Evolutionary conservation across 768 basidiomycete genomes (phyloP).

Genomic region (Kwoniella europaea): DNA sequence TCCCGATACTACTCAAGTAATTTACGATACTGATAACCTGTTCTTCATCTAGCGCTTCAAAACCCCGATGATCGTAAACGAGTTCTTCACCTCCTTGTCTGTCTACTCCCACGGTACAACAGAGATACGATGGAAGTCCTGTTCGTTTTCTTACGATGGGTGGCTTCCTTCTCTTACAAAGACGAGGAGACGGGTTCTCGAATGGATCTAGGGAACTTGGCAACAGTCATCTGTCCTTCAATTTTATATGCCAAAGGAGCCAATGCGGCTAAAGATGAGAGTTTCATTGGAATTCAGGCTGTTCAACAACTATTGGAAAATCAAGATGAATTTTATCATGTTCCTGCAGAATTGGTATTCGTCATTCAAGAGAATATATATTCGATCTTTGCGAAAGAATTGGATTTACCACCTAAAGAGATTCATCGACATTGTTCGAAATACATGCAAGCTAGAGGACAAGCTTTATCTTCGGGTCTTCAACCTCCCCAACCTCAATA

Average conservation of each 20-base stretch:
- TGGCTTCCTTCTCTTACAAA: conserved; percentile 97
- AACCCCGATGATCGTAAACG: conserved; percentile 77
- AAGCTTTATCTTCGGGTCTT: neutral
- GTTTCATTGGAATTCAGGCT: conserved; percentile 84
- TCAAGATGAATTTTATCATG: conserved; percentile 95
- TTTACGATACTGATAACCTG: neutral
- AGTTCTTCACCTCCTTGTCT: conserved; percentile 79
- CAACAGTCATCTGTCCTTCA: conserved; percentile 97
- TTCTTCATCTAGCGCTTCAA: conserved; percentile 65
- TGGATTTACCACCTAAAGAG: conserved; percentile 91
- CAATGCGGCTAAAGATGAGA: conserved; percentile 88
- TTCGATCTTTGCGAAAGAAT: conserved; percentile 75
- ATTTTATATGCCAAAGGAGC: conserved; percentile 85
- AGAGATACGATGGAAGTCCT: conserved; percentile 97
- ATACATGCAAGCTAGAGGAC: conserved; percentile 65
- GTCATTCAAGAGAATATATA: conserved; percentile 85
- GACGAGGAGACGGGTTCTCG: conserved; percentile 96
- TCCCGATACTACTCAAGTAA: neutral
- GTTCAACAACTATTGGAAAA: conserved; percentile 84
- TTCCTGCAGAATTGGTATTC: conserved; percentile 83
- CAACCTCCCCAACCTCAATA: conserved; percentile 10
- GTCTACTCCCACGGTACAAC: conserved; percentile 88
- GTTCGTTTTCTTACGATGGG: conserved; percentile 99
- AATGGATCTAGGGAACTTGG: conserved; percentile 95
- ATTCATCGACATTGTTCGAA: conserved; percentile 93